Conservation (phyloP, 2,329 filamentous ascomycete genomes). For the Neonectria ditissima region DNA sequence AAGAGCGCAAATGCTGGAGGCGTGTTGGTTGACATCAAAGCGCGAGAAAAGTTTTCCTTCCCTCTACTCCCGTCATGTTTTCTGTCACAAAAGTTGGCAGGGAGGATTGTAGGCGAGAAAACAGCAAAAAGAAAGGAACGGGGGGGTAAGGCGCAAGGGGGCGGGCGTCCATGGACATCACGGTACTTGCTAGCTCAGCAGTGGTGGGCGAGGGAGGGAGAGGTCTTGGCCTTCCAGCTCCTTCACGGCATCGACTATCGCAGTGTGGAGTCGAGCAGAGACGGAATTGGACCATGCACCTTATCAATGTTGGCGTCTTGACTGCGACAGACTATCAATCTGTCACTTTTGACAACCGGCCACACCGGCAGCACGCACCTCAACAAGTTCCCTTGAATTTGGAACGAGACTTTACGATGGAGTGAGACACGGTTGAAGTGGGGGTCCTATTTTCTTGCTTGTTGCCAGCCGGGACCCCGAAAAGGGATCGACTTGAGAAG, state of each 20-base stretch:
- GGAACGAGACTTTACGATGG: conserved; percentile 9
- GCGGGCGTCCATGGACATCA: conserved; percentile 8
- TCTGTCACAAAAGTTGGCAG: conserved; percentile 12
- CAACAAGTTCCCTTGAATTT: conserved; percentile 12
- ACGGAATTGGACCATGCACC: conserved; percentile 5
- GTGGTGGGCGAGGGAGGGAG: conserved; percentile 6
- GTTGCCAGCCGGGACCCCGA: conserved; percentile 2
- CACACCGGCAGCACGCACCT: conserved; percentile 15
- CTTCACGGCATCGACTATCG: conserved; percentile 1
- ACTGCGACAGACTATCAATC: conserved; percentile 17
- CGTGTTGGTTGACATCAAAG: conserved; percentile 5
- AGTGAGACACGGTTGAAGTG: conserved; percentile 19
- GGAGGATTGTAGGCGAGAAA: conserved; percentile 17
- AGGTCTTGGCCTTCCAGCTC: conserved; percentile 1
- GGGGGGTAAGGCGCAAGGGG: conserved; percentile 15
- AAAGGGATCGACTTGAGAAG: conserved; percentile 16
- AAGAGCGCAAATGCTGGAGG: conserved; percentile 9
- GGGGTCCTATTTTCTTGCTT: neutral
- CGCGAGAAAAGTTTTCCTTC: conserved; percentile 3
- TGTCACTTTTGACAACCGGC: conserved; percentile 20
- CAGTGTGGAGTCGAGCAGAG: conserved; percentile 8
- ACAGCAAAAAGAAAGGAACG: conserved; percentile 25
- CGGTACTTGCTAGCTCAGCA: conserved; percentile 16
- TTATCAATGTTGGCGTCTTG: conserved; percentile 10
- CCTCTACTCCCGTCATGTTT: neutral